A percentile compares a stretch with the other conserved stretches of the same genome.
These are phyloP conservation scores for Blastobotrys robertii DNA, from an alignment of 805 yeast species.

Conservation along the genomic window DNA sequence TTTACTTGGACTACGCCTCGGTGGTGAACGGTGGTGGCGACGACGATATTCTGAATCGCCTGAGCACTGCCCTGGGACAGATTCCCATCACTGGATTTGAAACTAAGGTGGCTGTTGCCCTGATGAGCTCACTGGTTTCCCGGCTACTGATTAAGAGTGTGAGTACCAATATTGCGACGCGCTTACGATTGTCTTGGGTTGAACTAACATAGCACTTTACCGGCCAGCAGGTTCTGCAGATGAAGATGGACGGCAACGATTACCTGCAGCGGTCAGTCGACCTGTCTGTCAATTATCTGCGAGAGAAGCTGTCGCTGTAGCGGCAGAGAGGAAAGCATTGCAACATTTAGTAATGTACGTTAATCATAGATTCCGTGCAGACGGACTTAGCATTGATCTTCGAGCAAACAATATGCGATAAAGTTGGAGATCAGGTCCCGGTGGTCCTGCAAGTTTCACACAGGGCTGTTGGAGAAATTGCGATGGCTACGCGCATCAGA, in stretches of 20 bases:
- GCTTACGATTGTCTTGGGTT: constrained; percentile 6
- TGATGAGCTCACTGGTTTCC: constrained; percentile 20
- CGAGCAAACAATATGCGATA: too few species aligned
- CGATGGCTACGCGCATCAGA: too few species aligned
- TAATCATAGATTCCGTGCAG: too few species aligned
- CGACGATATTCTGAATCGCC: constrained; percentile 3
- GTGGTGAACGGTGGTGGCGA: constrained; percentile 4
- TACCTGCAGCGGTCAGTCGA: constrained; percentile 11
- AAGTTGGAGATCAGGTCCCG: too few species aligned
- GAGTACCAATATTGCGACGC: too few species aligned
- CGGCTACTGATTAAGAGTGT: too few species aligned
- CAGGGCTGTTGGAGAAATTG: too few species aligned
- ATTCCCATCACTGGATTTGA: constrained; percentile 6
- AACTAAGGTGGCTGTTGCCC: constrained; percentile 19
- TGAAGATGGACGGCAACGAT: constrained; percentile 13
- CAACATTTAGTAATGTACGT: too few species aligned
- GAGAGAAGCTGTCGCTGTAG: not conserved
- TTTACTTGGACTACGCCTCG: constrained; percentile 27
- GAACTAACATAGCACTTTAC: constrained; percentile 8
- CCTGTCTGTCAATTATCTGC: constrained; percentile 14
- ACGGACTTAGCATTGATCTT: too few species aligned
- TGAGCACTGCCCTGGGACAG: constrained; percentile 7
- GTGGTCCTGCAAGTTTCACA: too few species aligned
- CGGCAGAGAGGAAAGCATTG: too few species aligned
- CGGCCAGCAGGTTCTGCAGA: constrained; percentile 10